Conservation (phyloP, 1,139 yeast genomes). For the Zygoascus meyerae region DNA sequence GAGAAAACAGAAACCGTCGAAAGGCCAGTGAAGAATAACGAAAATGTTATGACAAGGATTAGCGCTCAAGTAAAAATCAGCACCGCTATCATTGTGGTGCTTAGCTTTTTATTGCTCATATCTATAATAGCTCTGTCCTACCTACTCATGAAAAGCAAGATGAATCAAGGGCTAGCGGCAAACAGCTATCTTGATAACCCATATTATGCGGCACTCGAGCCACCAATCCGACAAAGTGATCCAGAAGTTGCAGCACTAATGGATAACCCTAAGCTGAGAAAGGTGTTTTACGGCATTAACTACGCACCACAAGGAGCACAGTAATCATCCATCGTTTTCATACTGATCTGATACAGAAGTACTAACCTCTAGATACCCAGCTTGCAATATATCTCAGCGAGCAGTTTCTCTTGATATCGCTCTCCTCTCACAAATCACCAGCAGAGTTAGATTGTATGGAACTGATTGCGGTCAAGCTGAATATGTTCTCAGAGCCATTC, state of each 20-base stretch:
- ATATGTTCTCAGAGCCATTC: constrained; percentile 49
- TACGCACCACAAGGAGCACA: constrained; percentile 51
- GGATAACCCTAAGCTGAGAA: constrained; percentile 31
- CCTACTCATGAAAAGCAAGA: background rate
- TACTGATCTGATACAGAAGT: background rate
- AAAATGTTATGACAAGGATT: background rate
- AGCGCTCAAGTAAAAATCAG: background rate
- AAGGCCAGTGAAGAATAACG: background rate
- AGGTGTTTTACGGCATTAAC: constrained; percentile 51
- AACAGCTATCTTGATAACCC: background rate
- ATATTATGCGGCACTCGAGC: background rate
- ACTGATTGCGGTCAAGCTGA: constrained; percentile 58
- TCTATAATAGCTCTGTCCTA: constrained; percentile 6
- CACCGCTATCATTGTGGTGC: constrained; percentile 5
- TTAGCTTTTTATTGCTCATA: constrained; percentile 6
- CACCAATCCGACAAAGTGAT: constrained; percentile 15
- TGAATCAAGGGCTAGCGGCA: background rate
- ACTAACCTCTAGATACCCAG: constrained; percentile 16
- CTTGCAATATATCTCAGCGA: constrained; percentile 45
- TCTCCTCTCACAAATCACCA: constrained; percentile 51
- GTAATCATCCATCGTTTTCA: constrained; percentile 10
- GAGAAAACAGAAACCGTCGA: background rate
- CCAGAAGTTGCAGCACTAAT: constrained; percentile 24
- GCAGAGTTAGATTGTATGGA: constrained; percentile 53
- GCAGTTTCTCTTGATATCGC: constrained; percentile 54